Base-by-base conservation (phyloP, 495 filamentous ascomycete genomes). In the Penicillium canariense region DNA sequence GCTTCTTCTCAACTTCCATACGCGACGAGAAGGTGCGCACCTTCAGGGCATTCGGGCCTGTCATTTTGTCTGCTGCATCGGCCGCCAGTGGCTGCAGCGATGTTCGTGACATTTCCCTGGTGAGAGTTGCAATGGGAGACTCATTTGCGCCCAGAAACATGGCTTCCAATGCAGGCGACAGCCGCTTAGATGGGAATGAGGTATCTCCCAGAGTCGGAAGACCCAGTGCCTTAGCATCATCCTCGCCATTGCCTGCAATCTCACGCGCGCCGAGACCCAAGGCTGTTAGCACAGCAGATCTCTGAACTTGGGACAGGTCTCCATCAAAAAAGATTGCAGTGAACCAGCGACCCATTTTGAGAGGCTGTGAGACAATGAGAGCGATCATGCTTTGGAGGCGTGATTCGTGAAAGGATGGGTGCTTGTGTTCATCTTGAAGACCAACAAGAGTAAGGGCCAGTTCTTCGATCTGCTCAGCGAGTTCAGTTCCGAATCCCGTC, bases 251-350 rank as follows among this genome's bases (percentile, higher is more conserved):
- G 6, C 94, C 92, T 0, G 89, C 91, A 2, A 99, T 69, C 68
- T 97, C 94, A 38, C 94, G 81, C n/a, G 89, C 90, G 42, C 85
- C 82, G 0, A 99, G 73, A 12, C 93, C 92, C 15, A 97, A 73
- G 5, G 87, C 84, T 46, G 87, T 87, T 32, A 97, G 85, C 32
- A 97, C 78, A 0, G 87, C 83, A 10, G 86, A 87, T 30, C 94
- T 80, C 62, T 97, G 93, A 0, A 83, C 79, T 42, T 97, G 76
- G 0, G 91, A 96, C 60, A 93, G 89, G 58, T 97, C 95, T 9
- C 91, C 95, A 34, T 88, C 87, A 65, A 96, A 97, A 71, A 93
- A 96, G 0, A 87, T 85, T 50, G 84, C 85, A 1, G 87, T 81
- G 52, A 96, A 89, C 86, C 90, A 93, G 31, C 79, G 85, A 2